These are phyloP conservation scores for Pestalotiopsis sp. DNA, from an alignment of 2,329 filamentous ascomycete species.

Conservation along the genomic window DNA sequence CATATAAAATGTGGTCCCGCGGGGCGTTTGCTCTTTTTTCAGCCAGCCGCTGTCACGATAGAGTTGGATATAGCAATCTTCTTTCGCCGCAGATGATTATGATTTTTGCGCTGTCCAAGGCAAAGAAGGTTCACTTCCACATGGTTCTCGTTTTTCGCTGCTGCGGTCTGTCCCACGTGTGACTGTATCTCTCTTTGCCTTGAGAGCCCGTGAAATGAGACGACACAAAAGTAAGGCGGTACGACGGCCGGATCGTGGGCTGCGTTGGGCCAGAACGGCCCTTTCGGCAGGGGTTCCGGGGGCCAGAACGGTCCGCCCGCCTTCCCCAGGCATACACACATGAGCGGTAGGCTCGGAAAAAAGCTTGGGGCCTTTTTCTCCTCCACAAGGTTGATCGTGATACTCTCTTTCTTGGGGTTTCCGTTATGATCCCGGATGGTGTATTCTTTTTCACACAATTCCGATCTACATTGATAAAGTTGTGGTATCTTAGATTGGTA, in stretches of 20 bases:
- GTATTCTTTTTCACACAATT: too few species aligned
- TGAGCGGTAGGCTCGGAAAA: background rate
- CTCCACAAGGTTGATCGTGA: background rate
- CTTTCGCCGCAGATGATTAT: too few species aligned
- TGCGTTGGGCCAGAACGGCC: constrained; percentile 8
- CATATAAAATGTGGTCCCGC: too few species aligned
- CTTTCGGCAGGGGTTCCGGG: constrained; percentile 5
- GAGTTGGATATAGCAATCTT: too few species aligned
- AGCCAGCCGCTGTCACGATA: too few species aligned
- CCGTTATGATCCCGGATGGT: background rate
- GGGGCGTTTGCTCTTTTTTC: too few species aligned
- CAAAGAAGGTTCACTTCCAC: background rate
- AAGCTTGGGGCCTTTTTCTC: background rate
- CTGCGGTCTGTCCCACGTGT: background rate
- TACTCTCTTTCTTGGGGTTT: background rate
- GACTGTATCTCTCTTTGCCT: background rate
- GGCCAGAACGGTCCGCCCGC: constrained; percentile 7
- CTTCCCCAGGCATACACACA: too few species aligned
- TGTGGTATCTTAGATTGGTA: too few species aligned
- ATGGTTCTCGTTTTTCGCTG: background rate
- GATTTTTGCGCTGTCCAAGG: too few species aligned
- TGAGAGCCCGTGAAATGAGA: background rate
- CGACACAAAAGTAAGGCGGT: background rate
- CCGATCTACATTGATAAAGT: too few species aligned
- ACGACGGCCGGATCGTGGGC: constrained; percentile 7